Evolutionary conservation across 352 stramenopile species (phyloP).

Genomic region (Phytophthora quininea): DNA sequence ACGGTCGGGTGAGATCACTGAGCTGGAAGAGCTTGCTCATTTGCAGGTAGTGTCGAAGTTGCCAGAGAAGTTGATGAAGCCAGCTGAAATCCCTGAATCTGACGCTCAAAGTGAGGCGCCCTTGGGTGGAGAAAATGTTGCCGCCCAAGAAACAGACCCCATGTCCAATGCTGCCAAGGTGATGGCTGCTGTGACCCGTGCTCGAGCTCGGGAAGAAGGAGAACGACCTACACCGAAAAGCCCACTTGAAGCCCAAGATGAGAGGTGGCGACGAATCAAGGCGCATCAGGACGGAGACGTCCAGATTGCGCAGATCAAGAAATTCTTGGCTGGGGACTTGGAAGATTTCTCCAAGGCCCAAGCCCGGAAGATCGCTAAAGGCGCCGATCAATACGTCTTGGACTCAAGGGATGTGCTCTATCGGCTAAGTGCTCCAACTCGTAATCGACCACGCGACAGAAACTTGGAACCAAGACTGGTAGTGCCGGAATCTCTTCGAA

Average conservation of each 20-base stretch:
- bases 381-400: background rate
- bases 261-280: background rate
- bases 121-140: too few relatives aligned
- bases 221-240: background rate
- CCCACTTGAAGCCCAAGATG: background rate
- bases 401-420: constrained; percentile 3
- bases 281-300: background rate
- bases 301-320: background rate
- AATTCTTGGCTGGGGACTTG: background rate
- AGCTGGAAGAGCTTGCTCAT: background rate
- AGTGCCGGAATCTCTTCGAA: background rate
- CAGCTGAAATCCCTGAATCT: background rate
- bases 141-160: background rate
- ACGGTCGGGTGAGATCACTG: background rate
- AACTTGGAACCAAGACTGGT: background rate
- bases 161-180: background rate
- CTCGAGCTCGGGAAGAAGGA: background rate
- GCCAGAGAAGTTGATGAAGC: background rate
- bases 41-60: background rate
- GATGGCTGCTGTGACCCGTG: background rate
- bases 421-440: background rate
- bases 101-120: too few relatives aligned
- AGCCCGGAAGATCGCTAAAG: background rate
- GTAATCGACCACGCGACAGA: background rate
- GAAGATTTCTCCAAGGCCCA: background rate